Evolutionary conservation across 116 monocot genomes (phyloP), one percentile per base, ranked within the genome.

Genomic region (Trichopus zeylanicus): DNA sequence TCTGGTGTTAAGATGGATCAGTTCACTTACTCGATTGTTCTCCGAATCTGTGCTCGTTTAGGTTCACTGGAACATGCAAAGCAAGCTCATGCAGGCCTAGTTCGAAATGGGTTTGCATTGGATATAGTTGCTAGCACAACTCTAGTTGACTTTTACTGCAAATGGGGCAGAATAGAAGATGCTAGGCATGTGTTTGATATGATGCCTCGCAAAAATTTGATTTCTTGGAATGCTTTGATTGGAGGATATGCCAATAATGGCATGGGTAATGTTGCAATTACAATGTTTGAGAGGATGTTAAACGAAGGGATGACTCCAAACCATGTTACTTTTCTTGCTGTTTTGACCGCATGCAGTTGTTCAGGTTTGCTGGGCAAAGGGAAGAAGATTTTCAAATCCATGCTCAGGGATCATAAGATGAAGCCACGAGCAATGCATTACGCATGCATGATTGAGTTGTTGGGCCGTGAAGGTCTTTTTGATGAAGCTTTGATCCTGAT

Each of bases 151-250:
- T 65, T 91, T n/a, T 98, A 91, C 48, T 66, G 88, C 63, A 98
- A 91, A 55, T 98, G 98, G 98, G 91, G 85, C 8, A 76, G 78
- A 28, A 81, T 81, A 80, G 75, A 84, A 24, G 83, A 92, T 49
- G 92, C 92, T 20, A 74, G 65, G 61, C 51, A 69, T 25, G 73
- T 87, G 4, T 92, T 87, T 51, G 84, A 92, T 28, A 78, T 62
- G 37, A 88, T 99, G 92, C 70, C 78, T 55, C 33, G 15, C 26
- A 92, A 75, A 67, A 98, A 91, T 68, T 55, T 91, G 51, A 78
- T 85, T 24, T 82, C 85, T 24, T 98, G 98, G 98, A 99, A 92
- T 81, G 88, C 88, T 51, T 62, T 99, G 51, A 92, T 99, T 23
- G 88, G 83, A 47, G 98, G 98, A 8, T 98, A 82, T 71, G 79